phyloP scores from a whole-genome alignment of 176 grass and related monocot genomes.

The Tuctoria greenei region DNA sequence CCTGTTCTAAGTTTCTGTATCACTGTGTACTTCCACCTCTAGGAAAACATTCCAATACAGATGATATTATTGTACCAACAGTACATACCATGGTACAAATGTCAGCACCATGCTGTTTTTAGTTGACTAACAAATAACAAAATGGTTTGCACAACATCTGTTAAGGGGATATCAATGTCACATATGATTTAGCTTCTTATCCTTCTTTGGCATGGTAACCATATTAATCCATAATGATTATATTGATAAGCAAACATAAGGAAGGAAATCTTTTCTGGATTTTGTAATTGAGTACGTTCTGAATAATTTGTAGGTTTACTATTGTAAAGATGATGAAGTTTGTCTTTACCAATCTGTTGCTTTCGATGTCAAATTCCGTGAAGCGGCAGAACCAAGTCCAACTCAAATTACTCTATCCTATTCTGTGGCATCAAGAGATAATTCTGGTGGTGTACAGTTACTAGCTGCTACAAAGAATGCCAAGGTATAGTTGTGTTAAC shows the following conservation, averaged over 20 bases:
- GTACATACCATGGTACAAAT: neutral
- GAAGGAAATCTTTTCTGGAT: slow-evolving; percentile 16
- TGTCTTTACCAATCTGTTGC: slow-evolving; percentile 82
- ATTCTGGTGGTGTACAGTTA: slow-evolving; percentile 47
- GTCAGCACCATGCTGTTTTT: neutral
- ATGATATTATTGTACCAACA: too few relatives aligned
- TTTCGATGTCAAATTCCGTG: slow-evolving; percentile 76
- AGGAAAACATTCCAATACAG: too few relatives aligned
- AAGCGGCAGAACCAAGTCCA: slow-evolving; percentile 42
- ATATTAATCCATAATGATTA: neutral
- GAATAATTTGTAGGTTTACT: slow-evolving; percentile 68
- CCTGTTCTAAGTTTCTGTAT: neutral
- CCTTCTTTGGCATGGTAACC: neutral
- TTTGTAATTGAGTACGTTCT: slow-evolving; percentile 20
- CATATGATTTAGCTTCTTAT: neutral
- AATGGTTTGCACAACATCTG: neutral
- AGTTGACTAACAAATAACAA: neutral
- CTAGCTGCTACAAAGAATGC: slow-evolving; percentile 43
- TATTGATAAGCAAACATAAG: neutral
- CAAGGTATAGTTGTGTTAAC: slow-evolving; percentile 31
- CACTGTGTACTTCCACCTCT: neutral
- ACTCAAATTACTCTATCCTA: slow-evolving; percentile 58
- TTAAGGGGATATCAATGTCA: neutral
- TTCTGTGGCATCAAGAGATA: slow-evolving; percentile 62
- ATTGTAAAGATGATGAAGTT: slow-evolving; percentile 93